Conservation (phyloP, 306 rosid genomes). For the Inga laurina region DNA sequence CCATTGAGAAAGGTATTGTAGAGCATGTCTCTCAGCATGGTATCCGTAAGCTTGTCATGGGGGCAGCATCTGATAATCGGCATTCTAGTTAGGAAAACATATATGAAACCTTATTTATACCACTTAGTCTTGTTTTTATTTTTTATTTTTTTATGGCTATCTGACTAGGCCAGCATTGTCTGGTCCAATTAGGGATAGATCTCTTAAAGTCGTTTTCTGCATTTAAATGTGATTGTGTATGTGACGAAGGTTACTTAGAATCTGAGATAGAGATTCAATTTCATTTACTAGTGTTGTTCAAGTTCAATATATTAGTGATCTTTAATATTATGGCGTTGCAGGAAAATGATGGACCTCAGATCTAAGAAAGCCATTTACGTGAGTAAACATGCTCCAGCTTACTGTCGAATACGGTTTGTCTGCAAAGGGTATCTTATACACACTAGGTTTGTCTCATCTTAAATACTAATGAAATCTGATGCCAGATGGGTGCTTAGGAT, state of each 20-base stretch:
- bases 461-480: not conserved
- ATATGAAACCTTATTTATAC: not conserved
- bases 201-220: too few species aligned
- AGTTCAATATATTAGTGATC: conserved; percentile 18
- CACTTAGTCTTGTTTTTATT: not conserved
- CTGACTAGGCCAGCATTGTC: too few species aligned
- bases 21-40: conserved; percentile 56
- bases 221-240: not conserved
- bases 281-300: conserved; percentile 2
- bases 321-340: conserved; percentile 45
- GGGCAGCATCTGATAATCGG: conserved; percentile 78
- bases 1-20: conserved; percentile 74
- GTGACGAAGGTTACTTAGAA: not conserved
- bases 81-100: conserved; percentile 60
- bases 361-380: conserved; percentile 90
- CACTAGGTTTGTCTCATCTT: conserved; percentile 55
- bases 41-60: conserved; percentile 80
- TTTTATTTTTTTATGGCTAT: too few species aligned
- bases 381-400: conserved; percentile 62
- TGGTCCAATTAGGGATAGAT: too few species aligned
- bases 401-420: conserved; percentile 71
- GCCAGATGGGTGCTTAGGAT: not conserved
- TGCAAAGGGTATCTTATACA: conserved; percentile 77
- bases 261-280: not conserved
- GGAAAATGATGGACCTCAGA: conserved; percentile 76